Evolutionary conservation across 176 grass and related monocot genomes (phyloP).

Genomic region (Calamus simplicifolius): DNA sequence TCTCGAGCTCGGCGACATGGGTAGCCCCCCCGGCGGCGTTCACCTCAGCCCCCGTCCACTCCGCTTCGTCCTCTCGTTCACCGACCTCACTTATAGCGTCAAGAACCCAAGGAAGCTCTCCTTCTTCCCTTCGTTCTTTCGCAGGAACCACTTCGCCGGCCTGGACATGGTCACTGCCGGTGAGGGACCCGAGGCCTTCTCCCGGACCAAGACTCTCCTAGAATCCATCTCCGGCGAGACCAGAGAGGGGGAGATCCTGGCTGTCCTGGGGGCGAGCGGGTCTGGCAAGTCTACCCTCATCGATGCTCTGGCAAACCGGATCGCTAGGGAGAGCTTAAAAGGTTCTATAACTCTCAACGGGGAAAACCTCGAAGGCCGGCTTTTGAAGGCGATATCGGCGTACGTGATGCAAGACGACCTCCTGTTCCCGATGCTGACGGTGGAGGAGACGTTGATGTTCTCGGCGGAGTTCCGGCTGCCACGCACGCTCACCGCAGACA

Average conservation of each 20-base stretch:
- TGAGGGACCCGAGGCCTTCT: conserved; percentile 7
- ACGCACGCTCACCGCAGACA: conserved; percentile 39
- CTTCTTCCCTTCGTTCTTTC: not conserved
- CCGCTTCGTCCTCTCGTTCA: conserved; percentile 59
- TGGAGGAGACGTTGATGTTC: conserved; percentile 83
- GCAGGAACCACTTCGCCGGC: not conserved
- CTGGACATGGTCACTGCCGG: conserved; percentile 13
- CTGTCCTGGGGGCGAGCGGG: conserved; percentile 81
- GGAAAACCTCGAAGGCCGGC: conserved; percentile 41
- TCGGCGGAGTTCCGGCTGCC: conserved; percentile 95
- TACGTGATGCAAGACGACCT: conserved; percentile 99
- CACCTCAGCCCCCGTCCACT: conserved; percentile 20
- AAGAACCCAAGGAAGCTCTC: conserved; percentile 12
- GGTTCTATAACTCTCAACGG: conserved; percentile 69
- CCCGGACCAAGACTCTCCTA: conserved; percentile 40
- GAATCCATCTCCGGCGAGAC: conserved; percentile 66
- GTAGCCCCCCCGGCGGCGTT: not conserved
- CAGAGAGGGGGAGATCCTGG: conserved; percentile 67
- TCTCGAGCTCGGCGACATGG: conserved; percentile 2
- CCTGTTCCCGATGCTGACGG: conserved; percentile 90
- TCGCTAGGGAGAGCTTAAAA: conserved; percentile 60
- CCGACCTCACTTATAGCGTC: conserved; percentile 61
- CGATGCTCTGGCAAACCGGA: conserved; percentile 82
- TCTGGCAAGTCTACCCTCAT: conserved; percentile 96
- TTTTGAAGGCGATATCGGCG: conserved; percentile 71